Base-by-base conservation (phyloP, 345 rosid species). In the Sisymbrium irio region DNA sequence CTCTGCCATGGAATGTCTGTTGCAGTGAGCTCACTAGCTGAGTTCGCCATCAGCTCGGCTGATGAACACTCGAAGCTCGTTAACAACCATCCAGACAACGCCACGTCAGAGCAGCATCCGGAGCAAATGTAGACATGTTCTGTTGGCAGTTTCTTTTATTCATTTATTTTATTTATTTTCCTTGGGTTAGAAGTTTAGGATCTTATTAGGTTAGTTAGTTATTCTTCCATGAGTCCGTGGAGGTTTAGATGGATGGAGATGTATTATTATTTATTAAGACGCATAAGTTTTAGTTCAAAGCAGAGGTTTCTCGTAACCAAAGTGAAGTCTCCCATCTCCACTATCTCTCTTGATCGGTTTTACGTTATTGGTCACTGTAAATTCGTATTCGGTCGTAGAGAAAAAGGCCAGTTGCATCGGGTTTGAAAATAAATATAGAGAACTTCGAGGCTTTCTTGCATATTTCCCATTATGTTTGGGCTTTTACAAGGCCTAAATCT, bases 1-100 rank as follows among this genome's bases (percentile, higher is more conserved):
- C 82, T 91, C 22, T 94, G 96, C 84, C 97, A 93, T 15, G 97
- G 97, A 46, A 89, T 94, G 96, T 88, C 95, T 3, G 88, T 88
- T 75, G 96, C 97, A 22, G 77, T 84, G 62, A 88, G 83, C 83
- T 88, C 97, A 37, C 81, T 91, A 8, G 78, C 85, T 9, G 93
- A 92, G 73, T 92, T 94, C 62, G 73, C 97, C 0, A 65, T 78
- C 10, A 72, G 78, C 30, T 89, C 90, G 0, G 87, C 96, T 1
- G 89, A 89, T 28, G 92, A 89, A 58, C 88, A 87, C 57, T 79
- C 76, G 1, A 82, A 83, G 75, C 83, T 91, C 50, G 72, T 89
- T 66, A 79, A n/a, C n/a, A n/a, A 71, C 60, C 84, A 80, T 63
- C 86, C 85, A 88, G 85, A 84, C 57, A 81, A 73, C 15, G 65